A percentile compares a stretch with the other conserved stretches of the same genome.
Evolutionary conservation across 129 eudicot species (phyloP).

Genomic region (Ambrosia artemisiifolia): DNA sequence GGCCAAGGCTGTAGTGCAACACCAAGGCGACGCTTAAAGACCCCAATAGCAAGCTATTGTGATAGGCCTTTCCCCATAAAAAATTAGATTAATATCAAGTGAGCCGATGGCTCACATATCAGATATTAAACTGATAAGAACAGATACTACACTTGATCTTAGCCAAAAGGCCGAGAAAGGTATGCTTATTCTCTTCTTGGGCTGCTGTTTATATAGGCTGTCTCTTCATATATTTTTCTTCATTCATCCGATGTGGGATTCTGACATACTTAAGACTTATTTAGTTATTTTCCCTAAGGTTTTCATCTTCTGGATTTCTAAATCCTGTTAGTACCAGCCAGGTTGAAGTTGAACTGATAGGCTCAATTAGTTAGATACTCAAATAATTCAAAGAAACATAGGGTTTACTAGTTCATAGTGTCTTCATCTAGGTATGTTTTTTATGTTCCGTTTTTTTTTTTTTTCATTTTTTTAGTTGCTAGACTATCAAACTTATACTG

Average conservation of each 20-base stretch:
- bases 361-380: too few species aligned
- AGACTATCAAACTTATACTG: too few species aligned
- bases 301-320: neutral
- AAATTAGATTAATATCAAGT: constrained; percentile 26
- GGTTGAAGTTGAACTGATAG: too few species aligned
- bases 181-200: neutral
- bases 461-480: too few species aligned
- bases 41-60: constrained; percentile 23
- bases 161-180: constrained; percentile 55
- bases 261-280: neutral
- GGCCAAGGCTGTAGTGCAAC: constrained; percentile 19
- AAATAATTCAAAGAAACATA: too few species aligned
- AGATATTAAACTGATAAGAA: constrained; percentile 52
- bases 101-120: constrained; percentile 24
- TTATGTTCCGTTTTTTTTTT: too few species aligned
- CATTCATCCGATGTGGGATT: neutral
- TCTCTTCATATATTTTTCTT: neutral
- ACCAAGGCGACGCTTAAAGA: constrained; percentile 7
- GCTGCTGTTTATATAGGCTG: neutral
- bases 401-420: too few species aligned
- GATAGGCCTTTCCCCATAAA: constrained; percentile 6
- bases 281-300: neutral
- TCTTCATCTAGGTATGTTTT: too few species aligned
- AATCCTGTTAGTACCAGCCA: too few species aligned
- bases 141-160: constrained; percentile 93